These are phyloP conservation scores for Millerago galiae DNA, from an alignment of 805 yeast species.

Conservation along the genomic window DNA sequence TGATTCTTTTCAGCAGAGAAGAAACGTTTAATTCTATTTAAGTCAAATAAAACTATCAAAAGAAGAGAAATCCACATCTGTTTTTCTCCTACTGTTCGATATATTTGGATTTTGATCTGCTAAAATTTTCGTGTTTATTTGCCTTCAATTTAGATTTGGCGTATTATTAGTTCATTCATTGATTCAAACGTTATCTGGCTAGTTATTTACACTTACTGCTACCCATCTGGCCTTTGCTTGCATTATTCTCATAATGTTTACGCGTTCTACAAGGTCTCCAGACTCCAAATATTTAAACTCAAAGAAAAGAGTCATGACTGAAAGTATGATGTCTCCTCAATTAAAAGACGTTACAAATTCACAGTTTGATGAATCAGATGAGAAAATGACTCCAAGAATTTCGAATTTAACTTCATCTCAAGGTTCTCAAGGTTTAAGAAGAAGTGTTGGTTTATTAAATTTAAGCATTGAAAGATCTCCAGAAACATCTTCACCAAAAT, in stretches of 20 bases:
- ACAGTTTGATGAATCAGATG: slow-evolving; percentile 4
- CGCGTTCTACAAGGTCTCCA: slow-evolving; percentile 12
- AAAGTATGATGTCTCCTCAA: slow-evolving; percentile 23
- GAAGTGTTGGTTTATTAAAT: slow-evolving; percentile 49
- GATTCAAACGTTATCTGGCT: no score
- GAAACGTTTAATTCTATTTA: no score
- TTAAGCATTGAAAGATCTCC: slow-evolving; percentile 38
- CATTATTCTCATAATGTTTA: slow-evolving; percentile 7
- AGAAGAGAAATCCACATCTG: no score
- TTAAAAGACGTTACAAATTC: slow-evolving; percentile 15
- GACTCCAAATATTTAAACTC: slow-evolving; percentile 7
- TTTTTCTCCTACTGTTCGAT: no score
- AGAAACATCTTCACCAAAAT: slow-evolving; percentile 18
- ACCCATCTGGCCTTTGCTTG: no score
- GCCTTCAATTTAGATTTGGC: no score
- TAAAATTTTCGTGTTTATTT: no score
- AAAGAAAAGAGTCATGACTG: slow-evolving; percentile 22
- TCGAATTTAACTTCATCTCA: slow-evolving; percentile 20
- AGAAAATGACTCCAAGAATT: slow-evolving; percentile 20
- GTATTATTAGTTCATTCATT: no score
- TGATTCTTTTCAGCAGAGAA: no score
- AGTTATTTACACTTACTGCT: no score
- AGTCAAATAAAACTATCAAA: no score
- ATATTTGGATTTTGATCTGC: no score
- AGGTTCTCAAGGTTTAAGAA: slow-evolving; percentile 32